These are phyloP conservation scores for Monotropa hypopitys DNA, from an alignment of 179 eudicot species.

Conservation along the genomic window DNA sequence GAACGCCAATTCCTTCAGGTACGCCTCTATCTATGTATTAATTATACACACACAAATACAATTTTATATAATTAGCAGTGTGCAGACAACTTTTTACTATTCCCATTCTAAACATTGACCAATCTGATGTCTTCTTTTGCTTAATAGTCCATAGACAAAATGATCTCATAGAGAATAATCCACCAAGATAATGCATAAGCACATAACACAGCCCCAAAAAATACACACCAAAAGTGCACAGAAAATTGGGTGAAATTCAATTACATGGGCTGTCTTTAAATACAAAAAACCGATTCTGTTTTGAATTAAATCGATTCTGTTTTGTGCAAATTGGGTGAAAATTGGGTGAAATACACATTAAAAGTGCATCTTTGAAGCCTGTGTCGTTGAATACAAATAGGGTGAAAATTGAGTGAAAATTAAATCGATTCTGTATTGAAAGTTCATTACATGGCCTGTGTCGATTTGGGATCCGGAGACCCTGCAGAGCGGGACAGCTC, in stretches of 20 bases:
- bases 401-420: too few species aligned
- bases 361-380: too few species aligned
- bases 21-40: slow-evolving; percentile 2
- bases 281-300: too few species aligned
- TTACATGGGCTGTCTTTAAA: too few species aligned
- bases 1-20: background rate
- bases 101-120: background rate
- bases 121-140: background rate
- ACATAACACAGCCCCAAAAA: slow-evolving; percentile 7
- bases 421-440: too few species aligned
- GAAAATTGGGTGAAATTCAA: background rate
- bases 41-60: background rate
- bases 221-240: background rate
- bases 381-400: too few species aligned
- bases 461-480: too few species aligned
- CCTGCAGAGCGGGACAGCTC: too few species aligned
- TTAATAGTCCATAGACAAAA: background rate
- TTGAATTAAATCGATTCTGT: too few species aligned
- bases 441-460: too few species aligned
- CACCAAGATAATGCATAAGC: slow-evolving; percentile 13
- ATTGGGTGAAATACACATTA: too few species aligned
- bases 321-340: too few species aligned
- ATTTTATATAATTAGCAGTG: background rate
- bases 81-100: background rate
- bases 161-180: background rate